A percentile compares a stretch with the other conserved stretches of the same genome.
phyloP scores from a whole-genome alignment of 768 basidiomycete species.

The Mrakia blollopis region DNA sequence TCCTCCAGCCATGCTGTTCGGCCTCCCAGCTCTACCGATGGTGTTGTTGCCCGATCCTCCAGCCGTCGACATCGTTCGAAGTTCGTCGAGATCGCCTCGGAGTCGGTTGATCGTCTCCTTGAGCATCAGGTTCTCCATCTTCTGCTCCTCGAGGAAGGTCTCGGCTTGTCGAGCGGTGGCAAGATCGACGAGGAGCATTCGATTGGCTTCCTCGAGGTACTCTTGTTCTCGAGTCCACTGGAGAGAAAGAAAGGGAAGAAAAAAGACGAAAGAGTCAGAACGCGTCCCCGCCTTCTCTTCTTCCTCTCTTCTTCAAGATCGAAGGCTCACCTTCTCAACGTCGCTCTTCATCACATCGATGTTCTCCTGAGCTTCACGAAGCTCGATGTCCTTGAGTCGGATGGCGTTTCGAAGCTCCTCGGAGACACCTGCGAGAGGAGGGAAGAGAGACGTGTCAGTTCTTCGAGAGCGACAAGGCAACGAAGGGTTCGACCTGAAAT shows the following conservation, averaged over 20 bases:
- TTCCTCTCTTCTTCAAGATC: neutral
- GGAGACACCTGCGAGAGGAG: neutral
- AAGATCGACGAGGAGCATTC: conserved; percentile 14
- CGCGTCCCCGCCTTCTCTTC: neutral
- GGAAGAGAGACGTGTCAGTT: neutral
- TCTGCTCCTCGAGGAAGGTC: conserved; percentile 28
- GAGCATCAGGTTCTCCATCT: conserved; percentile 28
- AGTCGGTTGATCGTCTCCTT: conserved; percentile 33
- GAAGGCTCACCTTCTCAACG: conserved; percentile 12
- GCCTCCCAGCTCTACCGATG: neutral
- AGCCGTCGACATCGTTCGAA: conserved; percentile 5
- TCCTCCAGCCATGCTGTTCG: conserved; percentile 3
- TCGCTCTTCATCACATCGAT: conserved; percentile 20
- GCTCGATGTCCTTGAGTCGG: conserved; percentile 22
- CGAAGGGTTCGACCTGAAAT: no score
- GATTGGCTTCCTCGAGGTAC: conserved; percentile 18
- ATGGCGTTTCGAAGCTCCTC: conserved; percentile 26
- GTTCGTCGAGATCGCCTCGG: conserved; percentile 29
- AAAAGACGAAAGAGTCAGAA: neutral
- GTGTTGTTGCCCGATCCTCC: neutral
- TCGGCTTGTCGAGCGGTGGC: conserved; percentile 28
- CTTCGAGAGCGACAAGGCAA: neutral
- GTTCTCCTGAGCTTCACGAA: conserved; percentile 9
- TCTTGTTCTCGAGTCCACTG: conserved; percentile 20
- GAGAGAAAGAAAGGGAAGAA: neutral